A percentile compares a stretch with the other conserved stretches of the same genome.
Conservation (phyloP, 2,329 filamentous ascomycete genomes). For the Claviceps humidiphila region DNA sequence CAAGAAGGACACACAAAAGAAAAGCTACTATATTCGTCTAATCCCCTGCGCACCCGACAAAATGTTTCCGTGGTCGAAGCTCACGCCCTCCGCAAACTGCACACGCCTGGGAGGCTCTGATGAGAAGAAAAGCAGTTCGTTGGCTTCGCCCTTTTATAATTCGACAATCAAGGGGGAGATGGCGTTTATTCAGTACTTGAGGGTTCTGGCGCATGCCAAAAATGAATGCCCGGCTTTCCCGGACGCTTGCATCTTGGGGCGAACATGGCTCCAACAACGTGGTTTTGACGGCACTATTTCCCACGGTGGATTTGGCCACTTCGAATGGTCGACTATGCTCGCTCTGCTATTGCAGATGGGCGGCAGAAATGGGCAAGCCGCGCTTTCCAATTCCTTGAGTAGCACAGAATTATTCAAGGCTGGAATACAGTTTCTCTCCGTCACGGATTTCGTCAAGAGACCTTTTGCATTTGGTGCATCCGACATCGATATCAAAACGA, state of each 20-base stretch:
- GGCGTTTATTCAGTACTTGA: conserved; percentile 60
- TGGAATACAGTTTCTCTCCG: conserved; percentile 71
- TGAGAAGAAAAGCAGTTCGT: conserved; percentile 26
- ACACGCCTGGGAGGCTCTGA: conserved; percentile 43
- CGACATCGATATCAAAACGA: conserved; percentile 18
- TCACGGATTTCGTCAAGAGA: conserved; percentile 56
- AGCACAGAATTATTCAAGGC: conserved; percentile 93
- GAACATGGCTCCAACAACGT: conserved; percentile 79
- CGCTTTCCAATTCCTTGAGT: conserved; percentile 70
- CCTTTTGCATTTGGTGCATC: conserved; percentile 39
- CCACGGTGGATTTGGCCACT: conserved; percentile 77
- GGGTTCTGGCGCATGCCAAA: conserved; percentile 55
- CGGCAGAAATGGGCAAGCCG: conserved; percentile 53
- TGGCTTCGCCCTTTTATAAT: conserved; percentile 76
- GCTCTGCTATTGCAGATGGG: conserved; percentile 71
- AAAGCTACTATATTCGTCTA: conserved; percentile 51
- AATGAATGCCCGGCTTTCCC: conserved; percentile 60
- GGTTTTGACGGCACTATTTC: conserved; percentile 60
- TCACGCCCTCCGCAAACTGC: conserved; percentile 56
- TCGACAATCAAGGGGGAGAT: conserved; percentile 68
- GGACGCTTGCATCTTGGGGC: conserved; percentile 76
- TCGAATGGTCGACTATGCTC: conserved; percentile 77
- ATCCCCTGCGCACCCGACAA: conserved; percentile 59
- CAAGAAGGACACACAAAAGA: conserved; percentile 17
- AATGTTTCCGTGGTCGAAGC: conserved; percentile 58